A percentile compares a stretch with the other conserved stretches of the same genome.
Conservation (phyloP, 2,329 filamentous ascomycete genomes). For the Phaeosphaeriaceae sp. region DNA sequence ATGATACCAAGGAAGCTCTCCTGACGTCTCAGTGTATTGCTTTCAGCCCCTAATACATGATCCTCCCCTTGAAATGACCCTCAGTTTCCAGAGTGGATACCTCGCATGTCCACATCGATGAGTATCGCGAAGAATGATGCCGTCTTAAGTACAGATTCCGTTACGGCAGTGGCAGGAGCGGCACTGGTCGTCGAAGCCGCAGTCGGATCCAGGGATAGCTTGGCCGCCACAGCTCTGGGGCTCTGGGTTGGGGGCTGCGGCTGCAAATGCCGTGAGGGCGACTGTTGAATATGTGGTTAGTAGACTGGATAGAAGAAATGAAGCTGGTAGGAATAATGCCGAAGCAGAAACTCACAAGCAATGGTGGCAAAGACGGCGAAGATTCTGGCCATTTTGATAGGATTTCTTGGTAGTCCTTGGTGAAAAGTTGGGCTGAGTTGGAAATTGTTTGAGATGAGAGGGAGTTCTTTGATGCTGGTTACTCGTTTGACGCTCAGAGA, state of each 20-base stretch:
- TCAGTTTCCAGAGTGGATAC: neutral
- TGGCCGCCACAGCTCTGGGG: neutral
- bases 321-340: neutral
- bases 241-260: neutral
- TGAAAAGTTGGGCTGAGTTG: neutral
- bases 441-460: neutral
- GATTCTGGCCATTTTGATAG: neutral
- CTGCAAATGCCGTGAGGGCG: neutral
- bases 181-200: neutral
- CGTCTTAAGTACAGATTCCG: neutral
- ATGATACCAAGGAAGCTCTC: neutral
- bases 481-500: neutral
- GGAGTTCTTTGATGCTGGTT: neutral
- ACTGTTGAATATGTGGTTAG: neutral
- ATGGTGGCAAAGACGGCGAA: neutral
- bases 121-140: neutral
- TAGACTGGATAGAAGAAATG: neutral
- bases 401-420: neutral
- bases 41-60: neutral
- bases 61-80: neutral
- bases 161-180: neutral
- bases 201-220: neutral
- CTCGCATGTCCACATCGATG: neutral
- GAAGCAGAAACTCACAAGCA: neutral
- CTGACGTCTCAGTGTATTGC: neutral